Evolutionary conservation across 2,329 filamentous ascomycete genomes (phyloP).

Genomic region (Botrytis cinerea): DNA sequence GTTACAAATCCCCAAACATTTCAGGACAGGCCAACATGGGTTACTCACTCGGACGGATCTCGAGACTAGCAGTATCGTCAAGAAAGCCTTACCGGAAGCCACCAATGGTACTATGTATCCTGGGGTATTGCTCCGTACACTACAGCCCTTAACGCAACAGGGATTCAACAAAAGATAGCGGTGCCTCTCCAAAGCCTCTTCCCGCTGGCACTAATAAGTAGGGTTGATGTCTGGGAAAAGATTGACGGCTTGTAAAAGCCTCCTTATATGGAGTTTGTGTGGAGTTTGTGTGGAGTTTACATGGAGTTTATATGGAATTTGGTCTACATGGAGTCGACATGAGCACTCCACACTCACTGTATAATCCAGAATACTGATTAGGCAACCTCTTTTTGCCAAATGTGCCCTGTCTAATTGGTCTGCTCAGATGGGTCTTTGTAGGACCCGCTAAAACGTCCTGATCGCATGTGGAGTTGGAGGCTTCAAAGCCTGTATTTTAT

Average conservation of each 20-base stretch:
- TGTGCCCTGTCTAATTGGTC: background rate
- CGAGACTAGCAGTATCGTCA: background rate
- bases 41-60: background rate
- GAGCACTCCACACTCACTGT: background rate
- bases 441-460: background rate
- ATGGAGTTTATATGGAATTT: too few relatives aligned
- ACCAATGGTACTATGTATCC: background rate
- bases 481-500: background rate
- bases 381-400: background rate
- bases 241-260: background rate
- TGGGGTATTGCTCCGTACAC: background rate
- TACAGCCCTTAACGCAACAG: too few relatives aligned
- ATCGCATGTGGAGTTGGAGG: constrained; percentile 2
- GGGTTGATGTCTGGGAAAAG: background rate
- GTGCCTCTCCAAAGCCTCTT: background rate
- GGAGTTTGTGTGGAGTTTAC: too few relatives aligned
- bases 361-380: background rate
- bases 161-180: too few relatives aligned
- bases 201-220: constrained; percentile 9
- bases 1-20: background rate
- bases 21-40: background rate
- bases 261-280: background rate
- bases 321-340: too few relatives aligned
- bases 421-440: background rate
- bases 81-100: constrained; percentile 5